These are phyloP conservation scores for Dothiorella sarmentorum DNA, from an alignment of 2,329 filamentous ascomycete genomes.

Conservation along the genomic window DNA sequence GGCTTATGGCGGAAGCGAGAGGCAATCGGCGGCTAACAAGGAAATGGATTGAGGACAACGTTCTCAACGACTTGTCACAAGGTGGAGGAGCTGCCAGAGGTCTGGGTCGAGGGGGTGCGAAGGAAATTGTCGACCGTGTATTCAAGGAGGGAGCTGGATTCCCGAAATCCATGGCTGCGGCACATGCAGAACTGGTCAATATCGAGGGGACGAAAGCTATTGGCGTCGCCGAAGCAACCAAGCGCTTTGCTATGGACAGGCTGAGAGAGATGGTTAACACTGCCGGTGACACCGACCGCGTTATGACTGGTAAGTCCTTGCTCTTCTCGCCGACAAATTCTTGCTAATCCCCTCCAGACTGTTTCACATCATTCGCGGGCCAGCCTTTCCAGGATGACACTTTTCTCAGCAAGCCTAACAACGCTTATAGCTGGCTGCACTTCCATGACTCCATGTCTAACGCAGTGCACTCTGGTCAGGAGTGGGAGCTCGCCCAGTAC, in stretches of 20 bases:
- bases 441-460: slow-evolving; percentile 85
- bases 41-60: slow-evolving; percentile 71
- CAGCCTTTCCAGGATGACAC: slow-evolving; percentile 92
- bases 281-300: slow-evolving; percentile 72
- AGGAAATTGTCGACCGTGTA: slow-evolving; percentile 73
- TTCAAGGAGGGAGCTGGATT: slow-evolving; percentile 79
- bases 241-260: slow-evolving; percentile 68
- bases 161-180: slow-evolving; percentile 53
- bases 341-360: slow-evolving; percentile 47
- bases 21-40: slow-evolving; percentile 58
- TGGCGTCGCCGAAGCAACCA: slow-evolving; percentile 69
- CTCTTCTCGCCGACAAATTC: neutral
- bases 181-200: slow-evolving; percentile 28
- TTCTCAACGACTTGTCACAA: slow-evolving; percentile 64
- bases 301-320: slow-evolving; percentile 55
- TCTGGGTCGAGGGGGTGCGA: slow-evolving; percentile 66
- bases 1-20: slow-evolving; percentile 51
- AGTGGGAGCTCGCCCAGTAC: slow-evolving; percentile 89
- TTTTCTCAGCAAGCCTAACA: slow-evolving; percentile 80
- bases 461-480: slow-evolving; percentile 75
- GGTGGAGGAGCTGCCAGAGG: slow-evolving; percentile 70
- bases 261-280: slow-evolving; percentile 74
- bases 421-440: slow-evolving; percentile 89
- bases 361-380: slow-evolving; percentile 81
- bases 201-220: slow-evolving; percentile 42